Evolutionary conservation across 768 basidiomycete species (phyloP), one percentile per base, ranked within the genome.

Genomic region (Tricholoma saponaceum): DNA sequence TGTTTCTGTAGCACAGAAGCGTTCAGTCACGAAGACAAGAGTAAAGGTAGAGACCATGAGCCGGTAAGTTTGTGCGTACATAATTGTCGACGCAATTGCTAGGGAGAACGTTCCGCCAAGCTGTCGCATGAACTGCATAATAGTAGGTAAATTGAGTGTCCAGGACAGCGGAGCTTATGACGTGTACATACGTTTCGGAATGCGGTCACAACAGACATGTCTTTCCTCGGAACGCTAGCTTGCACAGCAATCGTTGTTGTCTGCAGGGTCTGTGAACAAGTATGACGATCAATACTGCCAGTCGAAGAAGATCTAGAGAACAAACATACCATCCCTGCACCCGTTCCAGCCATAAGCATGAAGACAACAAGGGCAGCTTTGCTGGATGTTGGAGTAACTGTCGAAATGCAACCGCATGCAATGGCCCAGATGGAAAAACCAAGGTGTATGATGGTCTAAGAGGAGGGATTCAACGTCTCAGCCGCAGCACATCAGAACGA

Each of bases 341-440:
- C 87, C 4, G 78, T 61, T 1, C 85, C 86, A 3, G 79, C 76
- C 1, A 90, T 66, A 8, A 87, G 58, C 79, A 87, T 85, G 60
- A 74, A 87, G 0, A 87, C 70, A 0, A 87, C 81, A 18, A 88
- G 68, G 2, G 81, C 71, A 0, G 74, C 80, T 52, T 81, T 74
- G 0, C 74, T 60, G 0, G 86, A 81, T 5, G 72, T 67, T 1
- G 74, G 72, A 1, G 72, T 80, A 37, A 90, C 76, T 0, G 84
- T 87, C 1, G 87, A 87, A n/a, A 90, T 67, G 26, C 84, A 78
- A 1, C 89, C 90, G 55, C 84, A 83, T 0, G 83, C 88, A 33
- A 91, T 71, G 0, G 87, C 79, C 86, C 86, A 90, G 18, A 86
- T 70, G 0, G 76, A 72, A 67, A 89, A 92, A 1, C 90, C 89